Conservation (phyloP, 352 stramenopile genomes). For the Globisporangium takayamanum region DNA sequence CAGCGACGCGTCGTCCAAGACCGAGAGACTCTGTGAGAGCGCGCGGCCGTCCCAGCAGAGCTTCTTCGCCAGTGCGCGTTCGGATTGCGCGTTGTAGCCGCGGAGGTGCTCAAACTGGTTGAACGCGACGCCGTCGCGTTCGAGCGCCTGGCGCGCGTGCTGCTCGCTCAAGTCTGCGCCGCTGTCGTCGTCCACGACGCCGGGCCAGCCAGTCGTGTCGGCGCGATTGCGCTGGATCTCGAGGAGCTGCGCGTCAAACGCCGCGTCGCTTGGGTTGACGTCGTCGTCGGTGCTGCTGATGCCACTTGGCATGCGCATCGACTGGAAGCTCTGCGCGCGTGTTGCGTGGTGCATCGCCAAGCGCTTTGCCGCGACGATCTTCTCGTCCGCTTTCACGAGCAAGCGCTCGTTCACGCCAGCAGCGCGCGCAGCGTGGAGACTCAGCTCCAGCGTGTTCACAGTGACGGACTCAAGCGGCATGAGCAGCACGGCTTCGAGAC, state of each 20-base stretch:
- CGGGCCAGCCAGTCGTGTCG: conserved; percentile 24
- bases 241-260: conserved; percentile 8
- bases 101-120: conserved; percentile 65
- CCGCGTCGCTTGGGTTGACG: conserved; percentile 5
- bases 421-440: conserved; percentile 48
- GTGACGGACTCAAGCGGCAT: conserved; percentile 38
- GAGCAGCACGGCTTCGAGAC: conserved; percentile 38
- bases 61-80: conserved; percentile 39
- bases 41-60: conserved; percentile 60
- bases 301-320: background rate
- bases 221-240: conserved; percentile 18
- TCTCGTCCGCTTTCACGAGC: conserved; percentile 56
- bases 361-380: conserved; percentile 27
- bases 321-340: conserved; percentile 1
- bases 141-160: conserved; percentile 11
- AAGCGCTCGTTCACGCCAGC: conserved; percentile 55
- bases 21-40: conserved; percentile 52
- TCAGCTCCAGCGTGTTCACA: conserved; percentile 43
- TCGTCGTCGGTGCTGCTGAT: conserved; percentile 5
- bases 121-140: conserved; percentile 50
- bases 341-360: conserved; percentile 19
- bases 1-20: conserved; percentile 35
- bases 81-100: conserved; percentile 43
- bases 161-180: conserved; percentile 13
- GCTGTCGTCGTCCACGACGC: conserved; percentile 15